phyloP scores from a whole-genome alignment of 805 yeast genomes.

The Millerozyma miso region DNA sequence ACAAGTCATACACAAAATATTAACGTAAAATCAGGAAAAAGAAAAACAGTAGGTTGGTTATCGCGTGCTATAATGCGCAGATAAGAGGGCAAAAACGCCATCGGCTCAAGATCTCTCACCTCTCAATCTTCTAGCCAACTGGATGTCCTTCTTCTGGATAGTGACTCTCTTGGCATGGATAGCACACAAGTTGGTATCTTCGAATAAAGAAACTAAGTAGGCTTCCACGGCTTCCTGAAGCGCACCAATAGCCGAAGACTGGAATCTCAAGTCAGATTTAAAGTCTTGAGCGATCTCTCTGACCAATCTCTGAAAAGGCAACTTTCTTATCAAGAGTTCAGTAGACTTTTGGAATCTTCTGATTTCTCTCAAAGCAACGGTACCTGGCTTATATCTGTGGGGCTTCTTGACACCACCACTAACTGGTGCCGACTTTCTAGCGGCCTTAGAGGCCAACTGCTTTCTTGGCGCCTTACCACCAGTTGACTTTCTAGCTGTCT shows the following conservation, averaged over 20 bases:
- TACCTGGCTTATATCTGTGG: slow-evolving; percentile 97
- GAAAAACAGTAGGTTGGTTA: neutral
- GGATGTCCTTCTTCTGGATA: slow-evolving; percentile 96
- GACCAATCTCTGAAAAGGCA: slow-evolving; percentile 96
- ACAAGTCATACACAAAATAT: neutral
- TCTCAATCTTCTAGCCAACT: slow-evolving; percentile 95
- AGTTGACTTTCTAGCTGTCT: slow-evolving; percentile 91
- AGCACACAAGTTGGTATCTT: slow-evolving; percentile 98
- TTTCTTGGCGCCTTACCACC: slow-evolving; percentile 97
- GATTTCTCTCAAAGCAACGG: slow-evolving; percentile 93
- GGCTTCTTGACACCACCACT: slow-evolving; percentile 93
- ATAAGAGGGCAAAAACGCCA: neutral
- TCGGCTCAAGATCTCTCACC: slow-evolving; percentile 78
- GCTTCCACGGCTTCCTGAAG: slow-evolving; percentile 99
- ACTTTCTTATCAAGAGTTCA: slow-evolving; percentile 89
- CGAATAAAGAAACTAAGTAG: slow-evolving; percentile 90
- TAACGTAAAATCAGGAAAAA: neutral
- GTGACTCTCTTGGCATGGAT: slow-evolving; percentile 99
- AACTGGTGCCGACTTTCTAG: slow-evolving; percentile 89
- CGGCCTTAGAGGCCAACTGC: slow-evolving; percentile 88
- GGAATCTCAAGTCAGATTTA: slow-evolving; percentile 92
- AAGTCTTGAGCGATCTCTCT: slow-evolving; percentile 94
- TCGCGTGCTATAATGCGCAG: neutral
- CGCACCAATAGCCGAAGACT: slow-evolving; percentile 96
- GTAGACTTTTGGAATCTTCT: slow-evolving; percentile 97